phyloP scores from a whole-genome alignment of 805 yeast genomes.

The Candida ponderosae region DNA sequence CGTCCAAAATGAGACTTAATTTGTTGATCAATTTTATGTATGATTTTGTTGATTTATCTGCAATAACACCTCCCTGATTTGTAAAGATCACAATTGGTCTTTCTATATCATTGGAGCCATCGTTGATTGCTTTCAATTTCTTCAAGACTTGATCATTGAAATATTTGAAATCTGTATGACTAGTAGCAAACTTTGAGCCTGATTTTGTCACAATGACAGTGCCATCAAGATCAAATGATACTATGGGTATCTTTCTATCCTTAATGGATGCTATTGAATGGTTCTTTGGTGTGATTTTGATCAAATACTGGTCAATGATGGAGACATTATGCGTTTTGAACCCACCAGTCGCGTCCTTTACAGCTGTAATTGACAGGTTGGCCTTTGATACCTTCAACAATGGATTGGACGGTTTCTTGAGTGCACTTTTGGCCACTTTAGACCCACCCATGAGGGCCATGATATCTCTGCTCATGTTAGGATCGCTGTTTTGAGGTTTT shows the following conservation, averaged over 20 bases:
- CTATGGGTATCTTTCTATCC: slow-evolving; percentile 29
- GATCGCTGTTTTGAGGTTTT: too few species aligned
- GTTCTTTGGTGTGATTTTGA: slow-evolving; percentile 30
- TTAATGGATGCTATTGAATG: background rate
- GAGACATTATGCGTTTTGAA: slow-evolving; percentile 21
- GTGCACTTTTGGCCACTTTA: too few species aligned
- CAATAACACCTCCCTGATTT: slow-evolving; percentile 72
- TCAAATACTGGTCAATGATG: slow-evolving; percentile 32
- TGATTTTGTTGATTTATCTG: slow-evolving; percentile 27
- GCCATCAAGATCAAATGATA: slow-evolving; percentile 82
- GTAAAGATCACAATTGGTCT: slow-evolving; percentile 60
- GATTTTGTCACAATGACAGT: slow-evolving; percentile 66
- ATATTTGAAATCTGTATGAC: slow-evolving; percentile 72
- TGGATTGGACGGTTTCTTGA: too few species aligned
- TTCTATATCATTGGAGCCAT: background rate
- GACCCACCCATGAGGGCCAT: too few species aligned
- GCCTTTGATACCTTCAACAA: too few species aligned
- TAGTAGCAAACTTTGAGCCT: slow-evolving; percentile 47
- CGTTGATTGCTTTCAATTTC: slow-evolving; percentile 2
- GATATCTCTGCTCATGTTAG: too few species aligned
- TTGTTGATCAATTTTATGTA: slow-evolving; percentile 31
- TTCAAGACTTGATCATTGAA: slow-evolving; percentile 28
- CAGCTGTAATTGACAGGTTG: too few species aligned
- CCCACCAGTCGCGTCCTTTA: too few species aligned
- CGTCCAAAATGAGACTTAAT: slow-evolving; percentile 29